Percentiles rank a stretch among this genome's conserved stretches.
These are phyloP conservation scores for Beauveria australis DNA, from an alignment of 2,329 filamentous ascomycete genomes.

Conservation along the genomic window DNA sequence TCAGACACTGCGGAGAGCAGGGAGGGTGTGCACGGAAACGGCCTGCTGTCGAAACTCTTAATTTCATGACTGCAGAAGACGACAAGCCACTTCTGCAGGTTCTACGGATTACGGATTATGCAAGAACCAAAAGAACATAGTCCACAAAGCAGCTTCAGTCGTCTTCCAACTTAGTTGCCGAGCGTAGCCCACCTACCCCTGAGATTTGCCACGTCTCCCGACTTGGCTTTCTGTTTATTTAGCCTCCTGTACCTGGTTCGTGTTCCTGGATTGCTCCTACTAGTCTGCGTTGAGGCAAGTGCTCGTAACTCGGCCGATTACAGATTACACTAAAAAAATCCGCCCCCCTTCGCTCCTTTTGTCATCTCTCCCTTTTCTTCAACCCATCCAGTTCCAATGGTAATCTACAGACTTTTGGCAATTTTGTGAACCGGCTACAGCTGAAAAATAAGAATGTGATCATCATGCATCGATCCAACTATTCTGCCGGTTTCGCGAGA, in stretches of 20 bases:
- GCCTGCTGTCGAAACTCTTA: background rate
- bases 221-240: background rate
- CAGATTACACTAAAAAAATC: background rate
- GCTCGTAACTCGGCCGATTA: background rate
- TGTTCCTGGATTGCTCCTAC: conserved; percentile 7
- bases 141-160: background rate
- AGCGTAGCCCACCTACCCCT: background rate
- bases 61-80: background rate
- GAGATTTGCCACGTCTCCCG: conserved; percentile 10
- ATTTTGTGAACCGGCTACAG: background rate
- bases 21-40: background rate
- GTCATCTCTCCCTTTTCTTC: background rate
- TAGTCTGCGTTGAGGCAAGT: background rate
- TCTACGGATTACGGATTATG: background rate
- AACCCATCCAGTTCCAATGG: background rate
- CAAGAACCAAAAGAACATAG: background rate
- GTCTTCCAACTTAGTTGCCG: background rate
- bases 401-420: background rate
- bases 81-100: background rate
- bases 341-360: background rate
- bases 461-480: background rate
- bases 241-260: background rate
- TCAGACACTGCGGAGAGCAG: background rate
- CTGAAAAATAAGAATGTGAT: background rate
- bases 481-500: background rate